Evolutionary conservation across 768 basidiomycete species (phyloP).

Genomic region (Pleurotus cornucopiae): DNA sequence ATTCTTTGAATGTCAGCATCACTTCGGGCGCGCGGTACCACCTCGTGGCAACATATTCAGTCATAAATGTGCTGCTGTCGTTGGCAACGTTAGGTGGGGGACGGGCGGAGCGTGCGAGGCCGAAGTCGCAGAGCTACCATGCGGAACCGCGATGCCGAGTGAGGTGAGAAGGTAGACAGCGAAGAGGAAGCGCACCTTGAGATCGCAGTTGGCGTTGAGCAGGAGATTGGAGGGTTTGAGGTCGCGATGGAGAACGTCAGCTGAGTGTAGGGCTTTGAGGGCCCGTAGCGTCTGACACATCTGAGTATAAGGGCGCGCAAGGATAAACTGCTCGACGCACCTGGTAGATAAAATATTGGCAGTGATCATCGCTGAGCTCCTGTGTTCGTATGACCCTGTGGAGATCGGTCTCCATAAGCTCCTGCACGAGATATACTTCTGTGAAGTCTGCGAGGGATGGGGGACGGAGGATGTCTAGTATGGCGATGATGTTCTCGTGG

Average conservation of each 20-base stretch:
- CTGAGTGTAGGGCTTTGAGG: constrained; percentile 91
- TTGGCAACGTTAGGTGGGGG: constrained; percentile 71
- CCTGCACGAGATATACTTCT: constrained; percentile 72
- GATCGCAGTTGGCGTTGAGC: constrained; percentile 93
- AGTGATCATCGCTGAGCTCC: constrained; percentile 90
- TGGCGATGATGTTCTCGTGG: constrained; percentile 89
- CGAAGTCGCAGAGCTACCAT: constrained; percentile 76
- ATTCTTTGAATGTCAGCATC: constrained; percentile 97
- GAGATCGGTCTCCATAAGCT: constrained; percentile 90
- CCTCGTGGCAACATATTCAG: constrained; percentile 94
- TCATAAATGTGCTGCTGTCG: constrained; percentile 79
- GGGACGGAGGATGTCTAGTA: constrained; percentile 90
- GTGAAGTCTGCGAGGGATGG: constrained; percentile 71
- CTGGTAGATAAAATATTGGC: constrained; percentile 98
- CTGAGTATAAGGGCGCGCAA: constrained; percentile 6
- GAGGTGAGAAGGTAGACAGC: not conserved
- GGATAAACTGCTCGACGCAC: constrained; percentile 22
- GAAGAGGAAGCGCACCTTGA: constrained; percentile 57
- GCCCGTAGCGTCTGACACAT: constrained; percentile 73
- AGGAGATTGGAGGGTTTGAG: constrained; percentile 95
- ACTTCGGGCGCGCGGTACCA: constrained; percentile 99
- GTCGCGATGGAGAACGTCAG: constrained; percentile 93
- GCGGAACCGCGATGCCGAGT: too few relatives aligned
- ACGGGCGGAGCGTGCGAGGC: constrained; percentile 75
- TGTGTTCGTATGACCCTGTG: constrained; percentile 97